Evolutionary conservation across 2,329 filamentous ascomycete species (phyloP).

Genomic region (Exophiala oligosperma): DNA sequence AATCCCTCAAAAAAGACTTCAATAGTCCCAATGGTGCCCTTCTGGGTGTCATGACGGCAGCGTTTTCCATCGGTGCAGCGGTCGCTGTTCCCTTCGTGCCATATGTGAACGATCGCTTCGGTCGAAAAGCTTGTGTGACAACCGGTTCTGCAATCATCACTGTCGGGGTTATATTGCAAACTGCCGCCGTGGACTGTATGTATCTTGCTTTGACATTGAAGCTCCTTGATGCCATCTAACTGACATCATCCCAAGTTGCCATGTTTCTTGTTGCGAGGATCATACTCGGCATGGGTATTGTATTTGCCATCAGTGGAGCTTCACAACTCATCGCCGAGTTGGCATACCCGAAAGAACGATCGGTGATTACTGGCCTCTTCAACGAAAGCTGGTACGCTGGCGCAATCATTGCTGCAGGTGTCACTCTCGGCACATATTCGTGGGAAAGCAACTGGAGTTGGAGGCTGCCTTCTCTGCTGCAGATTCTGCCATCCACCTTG

Average conservation of each 20-base stretch:
- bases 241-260: constrained; percentile 8
- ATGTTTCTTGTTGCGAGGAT: constrained; percentile 20
- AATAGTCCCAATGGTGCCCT: constrained; percentile 14
- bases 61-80: constrained; percentile 47
- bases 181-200: constrained; percentile 26
- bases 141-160: constrained; percentile 50
- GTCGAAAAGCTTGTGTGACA: constrained; percentile 48
- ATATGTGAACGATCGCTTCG: constrained; percentile 50
- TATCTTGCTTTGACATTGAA: not conserved
- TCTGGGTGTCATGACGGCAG: constrained; percentile 18
- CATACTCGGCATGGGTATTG: constrained; percentile 21
- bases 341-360: constrained; percentile 50
- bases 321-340: constrained; percentile 46
- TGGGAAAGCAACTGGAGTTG: constrained; percentile 53
- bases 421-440: constrained; percentile 49
- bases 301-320: constrained; percentile 14
- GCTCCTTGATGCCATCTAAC: not conserved
- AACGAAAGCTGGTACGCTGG: constrained; percentile 57
- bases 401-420: constrained; percentile 49
- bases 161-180: constrained; percentile 43
- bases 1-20: constrained; percentile 39
- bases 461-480: constrained; percentile 66
- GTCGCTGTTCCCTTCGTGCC: constrained; percentile 47
- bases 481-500: constrained; percentile 61
- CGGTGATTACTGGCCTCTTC: constrained; percentile 51